A percentile compares a stretch with the other conserved stretches of the same genome.
phyloP scores from a whole-genome alignment of 164 flowering plant species.

The Platanus orientalis region DNA sequence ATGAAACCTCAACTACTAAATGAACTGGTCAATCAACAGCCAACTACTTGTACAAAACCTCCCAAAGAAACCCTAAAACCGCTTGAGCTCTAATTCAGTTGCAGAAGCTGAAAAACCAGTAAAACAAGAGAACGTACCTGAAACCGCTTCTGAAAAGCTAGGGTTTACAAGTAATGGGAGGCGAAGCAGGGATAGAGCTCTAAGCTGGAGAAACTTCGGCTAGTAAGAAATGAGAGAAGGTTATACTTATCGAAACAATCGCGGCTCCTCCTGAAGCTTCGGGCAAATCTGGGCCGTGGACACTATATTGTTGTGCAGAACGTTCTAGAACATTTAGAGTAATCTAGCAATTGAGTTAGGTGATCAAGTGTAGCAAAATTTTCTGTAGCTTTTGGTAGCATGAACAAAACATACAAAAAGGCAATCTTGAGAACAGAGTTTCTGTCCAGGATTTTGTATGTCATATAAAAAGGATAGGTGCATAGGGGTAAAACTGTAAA shows the following conservation, averaged over 20 bases:
- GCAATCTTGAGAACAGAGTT: too few species aligned
- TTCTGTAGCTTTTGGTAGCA: too few species aligned
- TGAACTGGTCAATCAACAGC: neutral
- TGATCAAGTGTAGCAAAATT: too few species aligned
- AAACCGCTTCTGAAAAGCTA: neutral
- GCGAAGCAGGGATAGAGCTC: slow-evolving; percentile 12
- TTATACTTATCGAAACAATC: slow-evolving; percentile 14
- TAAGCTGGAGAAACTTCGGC: neutral
- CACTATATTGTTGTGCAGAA: slow-evolving; percentile 10
- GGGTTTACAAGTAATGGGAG: slow-evolving; percentile 3
- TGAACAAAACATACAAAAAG: too few species aligned
- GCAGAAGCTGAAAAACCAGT: neutral
- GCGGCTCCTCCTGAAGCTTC: slow-evolving; percentile 19
- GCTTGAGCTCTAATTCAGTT: neutral
- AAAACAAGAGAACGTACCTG: neutral
- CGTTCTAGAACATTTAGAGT: slow-evolving; percentile 21
- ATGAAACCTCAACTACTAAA: neutral
- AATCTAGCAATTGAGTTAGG: too few species aligned
- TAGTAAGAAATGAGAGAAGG: neutral
- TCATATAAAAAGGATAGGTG: too few species aligned
- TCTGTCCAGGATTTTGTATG: too few species aligned
- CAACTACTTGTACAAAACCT: neutral
- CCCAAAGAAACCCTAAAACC: slow-evolving; percentile 1
- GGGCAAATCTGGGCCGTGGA: slow-evolving; percentile 16
- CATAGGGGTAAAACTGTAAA: too few species aligned